These are phyloP conservation scores for Immersiella caudata DNA, from an alignment of 495 filamentous ascomycete genomes.

Conservation along the genomic window DNA sequence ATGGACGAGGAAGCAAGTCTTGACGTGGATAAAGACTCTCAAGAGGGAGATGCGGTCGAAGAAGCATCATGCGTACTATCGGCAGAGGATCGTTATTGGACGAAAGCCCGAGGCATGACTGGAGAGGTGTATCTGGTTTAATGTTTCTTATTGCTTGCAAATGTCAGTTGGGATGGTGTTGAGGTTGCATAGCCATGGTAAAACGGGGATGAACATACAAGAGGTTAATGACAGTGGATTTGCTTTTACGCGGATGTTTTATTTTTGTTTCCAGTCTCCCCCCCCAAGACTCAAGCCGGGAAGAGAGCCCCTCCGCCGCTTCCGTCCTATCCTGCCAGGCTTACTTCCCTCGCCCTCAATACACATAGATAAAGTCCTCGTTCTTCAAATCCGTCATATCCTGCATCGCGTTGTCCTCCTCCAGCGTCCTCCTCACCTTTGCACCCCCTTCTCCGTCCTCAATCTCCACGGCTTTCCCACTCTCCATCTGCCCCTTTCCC, in stretches of 20 bases:
- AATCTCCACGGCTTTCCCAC: constrained; percentile 47
- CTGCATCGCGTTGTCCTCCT: constrained; percentile 52
- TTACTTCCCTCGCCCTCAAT: constrained; percentile 33
- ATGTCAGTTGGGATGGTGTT: too few species aligned
- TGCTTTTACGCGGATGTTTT: too few species aligned
- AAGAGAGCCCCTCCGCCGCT: too few species aligned
- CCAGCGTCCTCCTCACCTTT: constrained; percentile 38
- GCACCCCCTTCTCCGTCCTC: constrained; percentile 52
- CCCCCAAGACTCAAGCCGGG: too few species aligned
- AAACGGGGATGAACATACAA: too few species aligned
- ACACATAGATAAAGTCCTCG: constrained; percentile 64
- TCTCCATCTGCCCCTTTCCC: constrained; percentile 47
- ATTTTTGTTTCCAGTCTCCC: too few species aligned
- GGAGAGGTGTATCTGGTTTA: too few species aligned
- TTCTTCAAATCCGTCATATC: constrained; percentile 59
- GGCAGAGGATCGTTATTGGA: constrained; percentile 30
- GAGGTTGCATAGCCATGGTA: too few species aligned
- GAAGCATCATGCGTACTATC: constrained; percentile 35
- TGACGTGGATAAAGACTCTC: constrained; percentile 35
- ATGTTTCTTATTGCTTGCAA: too few species aligned
- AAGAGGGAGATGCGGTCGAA: constrained; percentile 34
- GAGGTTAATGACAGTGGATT: too few species aligned
- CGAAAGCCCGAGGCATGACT: too few species aligned
- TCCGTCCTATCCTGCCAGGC: too few species aligned
- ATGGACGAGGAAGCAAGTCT: constrained; percentile 37